Evolutionary conservation across 1,284 basidiomycete genomes (phyloP).

Genomic region (Austroboletus novae-zelandiae): DNA sequence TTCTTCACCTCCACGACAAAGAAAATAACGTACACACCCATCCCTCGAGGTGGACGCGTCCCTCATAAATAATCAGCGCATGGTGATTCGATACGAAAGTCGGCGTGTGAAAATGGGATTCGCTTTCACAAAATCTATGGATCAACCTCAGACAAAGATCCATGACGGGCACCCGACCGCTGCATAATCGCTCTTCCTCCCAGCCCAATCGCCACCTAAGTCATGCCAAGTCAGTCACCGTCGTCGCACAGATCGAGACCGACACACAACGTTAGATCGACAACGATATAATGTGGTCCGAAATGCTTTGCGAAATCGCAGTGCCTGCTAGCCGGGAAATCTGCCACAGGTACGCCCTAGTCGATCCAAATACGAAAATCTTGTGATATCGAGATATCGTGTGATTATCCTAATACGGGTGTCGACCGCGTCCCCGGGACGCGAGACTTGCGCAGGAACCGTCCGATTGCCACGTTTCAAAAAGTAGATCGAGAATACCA

Average conservation of each 20-base stretch:
- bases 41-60: neutral
- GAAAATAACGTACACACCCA: too few species aligned
- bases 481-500: slow-evolving; percentile 25
- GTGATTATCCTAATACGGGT: slow-evolving; percentile 14
- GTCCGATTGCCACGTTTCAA: slow-evolving; percentile 14
- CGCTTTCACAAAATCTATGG: slow-evolving; percentile 4
- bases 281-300: slow-evolving; percentile 12
- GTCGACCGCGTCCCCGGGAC: slow-evolving; percentile 9
- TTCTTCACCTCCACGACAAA: too few species aligned
- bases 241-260: too few species aligned
- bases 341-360: slow-evolving; percentile 18
- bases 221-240: neutral
- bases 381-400: too few species aligned
- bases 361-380: neutral
- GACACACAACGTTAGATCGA: slow-evolving; percentile 18
- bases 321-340: slow-evolving; percentile 15
- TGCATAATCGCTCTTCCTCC: slow-evolving; percentile 22
- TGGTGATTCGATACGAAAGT: slow-evolving; percentile 21
- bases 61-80: slow-evolving; percentile 17
- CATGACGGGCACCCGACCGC: slow-evolving; percentile 24
- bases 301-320: slow-evolving; percentile 21
- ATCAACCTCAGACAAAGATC: neutral
- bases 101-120: slow-evolving; percentile 17
- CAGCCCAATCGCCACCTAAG: slow-evolving; percentile 41
- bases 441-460: slow-evolving; percentile 16